These are phyloP conservation scores for Verticillium dahliae DNA, from an alignment of 2,329 filamentous ascomycete genomes.

Conservation along the genomic window DNA sequence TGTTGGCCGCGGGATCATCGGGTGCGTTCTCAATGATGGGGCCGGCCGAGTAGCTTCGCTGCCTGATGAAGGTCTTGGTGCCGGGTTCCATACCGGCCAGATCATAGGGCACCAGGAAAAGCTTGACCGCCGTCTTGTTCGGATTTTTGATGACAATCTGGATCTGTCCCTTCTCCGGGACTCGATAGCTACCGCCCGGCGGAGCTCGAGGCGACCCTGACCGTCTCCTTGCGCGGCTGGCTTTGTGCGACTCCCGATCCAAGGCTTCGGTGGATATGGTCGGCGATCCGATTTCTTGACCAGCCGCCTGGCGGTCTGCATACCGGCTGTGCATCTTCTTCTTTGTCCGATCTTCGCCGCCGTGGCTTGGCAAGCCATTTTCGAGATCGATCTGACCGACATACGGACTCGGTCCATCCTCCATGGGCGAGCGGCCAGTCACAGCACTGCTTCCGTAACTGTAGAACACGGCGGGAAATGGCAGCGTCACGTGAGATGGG, in stretches of 20 bases:
- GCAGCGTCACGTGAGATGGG: conserved; percentile 81
- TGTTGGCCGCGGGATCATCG: conserved; percentile 29
- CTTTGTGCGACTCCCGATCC: conserved; percentile 23
- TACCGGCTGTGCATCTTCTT: conserved; percentile 41
- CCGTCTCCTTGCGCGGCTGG: conserved; percentile 23
- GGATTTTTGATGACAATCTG: conserved; percentile 98
- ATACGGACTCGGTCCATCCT: conserved; percentile 91
- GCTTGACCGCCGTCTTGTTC: conserved; percentile 94
- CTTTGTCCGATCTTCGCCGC: conserved; percentile 39
- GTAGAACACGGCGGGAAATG: conserved; percentile 94
- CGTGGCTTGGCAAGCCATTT: conserved; percentile 58
- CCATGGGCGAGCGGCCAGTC: conserved; percentile 54
- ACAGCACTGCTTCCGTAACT: conserved; percentile 66
- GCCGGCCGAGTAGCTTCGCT: conserved; percentile 85
- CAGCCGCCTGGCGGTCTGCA: conserved; percentile 25
- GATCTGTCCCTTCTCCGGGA: conserved; percentile 87
- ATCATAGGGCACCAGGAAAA: conserved; percentile 92
- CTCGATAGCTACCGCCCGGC: conserved; percentile 85
- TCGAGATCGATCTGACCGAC: conserved; percentile 90
- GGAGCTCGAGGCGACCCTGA: conserved; percentile 49
- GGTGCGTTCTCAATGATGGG: conserved; percentile 68
- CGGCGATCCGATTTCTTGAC: conserved; percentile 11
- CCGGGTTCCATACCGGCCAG: conserved; percentile 86
- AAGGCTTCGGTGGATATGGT: conserved; percentile 10
- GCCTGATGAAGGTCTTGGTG: conserved; percentile 92